Conservation (phyloP, 2,329 filamentous ascomycete genomes). For the Penicillium palitans region DNA sequence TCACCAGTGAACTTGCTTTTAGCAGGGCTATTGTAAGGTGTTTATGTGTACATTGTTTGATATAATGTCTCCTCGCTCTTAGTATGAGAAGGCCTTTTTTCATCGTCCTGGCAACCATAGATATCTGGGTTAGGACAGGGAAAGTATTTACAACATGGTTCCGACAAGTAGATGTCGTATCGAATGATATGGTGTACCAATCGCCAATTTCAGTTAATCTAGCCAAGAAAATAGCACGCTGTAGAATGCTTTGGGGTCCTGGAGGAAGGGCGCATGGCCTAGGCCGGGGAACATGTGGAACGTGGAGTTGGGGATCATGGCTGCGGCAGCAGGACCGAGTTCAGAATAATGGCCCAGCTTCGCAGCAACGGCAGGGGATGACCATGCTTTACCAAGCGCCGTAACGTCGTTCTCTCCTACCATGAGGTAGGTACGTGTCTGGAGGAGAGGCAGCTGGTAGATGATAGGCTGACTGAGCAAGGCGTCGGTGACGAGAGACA, state of each 20-base stretch:
- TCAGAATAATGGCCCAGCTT: constrained; percentile 12
- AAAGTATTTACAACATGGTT: not conserved
- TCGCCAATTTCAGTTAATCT: not conserved
- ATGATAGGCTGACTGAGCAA: constrained; percentile 14
- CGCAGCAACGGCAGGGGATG: constrained; percentile 6
- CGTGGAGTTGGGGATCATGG: constrained; percentile 13
- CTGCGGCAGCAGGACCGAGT: constrained; percentile 16
- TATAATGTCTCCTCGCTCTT: not conserved
- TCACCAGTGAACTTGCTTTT: not conserved
- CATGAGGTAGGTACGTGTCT: constrained; percentile 18
- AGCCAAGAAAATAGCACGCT: constrained; percentile 9
- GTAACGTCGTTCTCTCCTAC: constrained; percentile 14
- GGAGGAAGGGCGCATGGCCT: constrained; percentile 20
- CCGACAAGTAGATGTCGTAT: no score
- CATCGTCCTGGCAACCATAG: no score
- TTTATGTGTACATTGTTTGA: not conserved
- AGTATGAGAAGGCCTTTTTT: not conserved
- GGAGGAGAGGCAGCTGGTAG: constrained; percentile 15
- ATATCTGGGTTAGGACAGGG: not conserved
- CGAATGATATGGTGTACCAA: not conserved
- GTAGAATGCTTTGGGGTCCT: constrained; percentile 15
- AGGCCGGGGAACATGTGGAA: constrained; percentile 19
- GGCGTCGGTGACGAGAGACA: constrained; percentile 16
- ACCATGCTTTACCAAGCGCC: constrained; percentile 16
- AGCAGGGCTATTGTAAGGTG: not conserved